Conservation (phyloP, 2,329 filamentous ascomycete genomes). For the Stromatinia cepivora region DNA sequence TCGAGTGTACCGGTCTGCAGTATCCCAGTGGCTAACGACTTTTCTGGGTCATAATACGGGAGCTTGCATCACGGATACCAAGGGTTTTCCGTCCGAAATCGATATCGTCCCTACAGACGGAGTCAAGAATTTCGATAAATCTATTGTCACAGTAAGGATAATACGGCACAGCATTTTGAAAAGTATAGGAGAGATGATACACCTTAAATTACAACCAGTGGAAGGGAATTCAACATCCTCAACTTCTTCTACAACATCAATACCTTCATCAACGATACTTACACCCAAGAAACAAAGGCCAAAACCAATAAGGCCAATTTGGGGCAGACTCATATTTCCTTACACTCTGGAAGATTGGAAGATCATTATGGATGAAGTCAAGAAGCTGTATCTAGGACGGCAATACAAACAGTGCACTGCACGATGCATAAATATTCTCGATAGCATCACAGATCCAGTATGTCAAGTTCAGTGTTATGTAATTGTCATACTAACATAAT, state of each 20-base stretch:
- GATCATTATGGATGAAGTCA: conserved; percentile 39
- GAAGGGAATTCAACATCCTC: conserved; percentile 1
- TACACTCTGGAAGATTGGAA: conserved; percentile 37
- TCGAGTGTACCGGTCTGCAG: neutral
- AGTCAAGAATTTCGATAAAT: conserved; percentile 1
- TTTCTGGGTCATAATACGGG: conserved; percentile 16
- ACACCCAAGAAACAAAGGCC: conserved; percentile 25
- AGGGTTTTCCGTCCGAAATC: conserved; percentile 12
- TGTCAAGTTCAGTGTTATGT: conserved; percentile 23
- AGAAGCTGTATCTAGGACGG: conserved; percentile 34
- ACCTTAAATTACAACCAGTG: conserved; percentile 22
- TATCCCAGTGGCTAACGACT: conserved; percentile 3
- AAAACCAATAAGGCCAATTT: conserved; percentile 28
- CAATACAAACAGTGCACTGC: conserved; percentile 39
- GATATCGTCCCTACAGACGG: conserved; percentile 18
- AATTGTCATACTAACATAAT: conserved; percentile 18
- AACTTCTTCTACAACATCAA: conserved; percentile 13
- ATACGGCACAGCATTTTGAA: neutral
- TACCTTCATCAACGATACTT: conserved; percentile 8
- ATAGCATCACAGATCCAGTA: conserved; percentile 38
- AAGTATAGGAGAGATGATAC: conserved; percentile 21
- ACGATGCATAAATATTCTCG: conserved; percentile 37
- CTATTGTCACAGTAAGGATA: conserved; percentile 9
- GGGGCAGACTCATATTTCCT: conserved; percentile 29
- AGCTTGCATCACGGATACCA: conserved; percentile 21